phyloP scores from a whole-genome alignment of 2,329 filamentous ascomycete species.

The Ascochyta lentis region DNA sequence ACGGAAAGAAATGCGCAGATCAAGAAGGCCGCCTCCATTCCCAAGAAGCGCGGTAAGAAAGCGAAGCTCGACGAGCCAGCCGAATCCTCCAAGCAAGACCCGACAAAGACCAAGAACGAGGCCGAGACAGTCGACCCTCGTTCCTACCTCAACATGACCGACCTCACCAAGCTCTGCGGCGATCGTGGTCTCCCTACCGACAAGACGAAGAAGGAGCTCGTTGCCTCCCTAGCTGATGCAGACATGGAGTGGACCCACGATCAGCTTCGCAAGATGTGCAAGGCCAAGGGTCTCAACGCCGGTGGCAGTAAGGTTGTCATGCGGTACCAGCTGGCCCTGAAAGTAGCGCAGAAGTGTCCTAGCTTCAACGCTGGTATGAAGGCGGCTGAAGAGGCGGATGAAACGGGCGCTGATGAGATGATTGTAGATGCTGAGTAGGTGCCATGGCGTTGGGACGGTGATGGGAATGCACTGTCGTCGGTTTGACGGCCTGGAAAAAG shows the following conservation, averaged over 20 bases:
- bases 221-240: conserved; percentile 30
- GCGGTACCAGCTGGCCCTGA: conserved; percentile 35
- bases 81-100: neutral
- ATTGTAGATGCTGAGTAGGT: conserved; percentile 13
- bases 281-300: conserved; percentile 27
- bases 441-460: neutral
- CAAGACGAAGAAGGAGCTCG: conserved; percentile 24
- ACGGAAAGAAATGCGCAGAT: conserved; percentile 24
- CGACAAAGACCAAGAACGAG: conserved; percentile 15
- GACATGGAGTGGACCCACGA: conserved; percentile 28
- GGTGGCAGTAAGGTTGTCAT: conserved; percentile 33
- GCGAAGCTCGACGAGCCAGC: neutral
- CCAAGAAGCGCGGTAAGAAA: conserved; percentile 6
- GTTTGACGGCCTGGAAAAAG: neutral
- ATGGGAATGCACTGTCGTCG: neutral
- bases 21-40: conserved; percentile 15
- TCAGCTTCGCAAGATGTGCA: conserved; percentile 34
- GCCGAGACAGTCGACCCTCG: conserved; percentile 34
- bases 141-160: conserved; percentile 24
- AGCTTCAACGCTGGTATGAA: conserved; percentile 23
- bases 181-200: conserved; percentile 23
- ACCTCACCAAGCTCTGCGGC: conserved; percentile 33
- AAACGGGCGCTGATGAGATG: conserved; percentile 8
- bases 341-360: conserved; percentile 25
- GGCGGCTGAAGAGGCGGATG: conserved; percentile 8